Percentiles rank a stretch among this genome's conserved stretches.
Conservation (phyloP, 805 yeast genomes). For the Candida pseudoglaebosa region DNA sequence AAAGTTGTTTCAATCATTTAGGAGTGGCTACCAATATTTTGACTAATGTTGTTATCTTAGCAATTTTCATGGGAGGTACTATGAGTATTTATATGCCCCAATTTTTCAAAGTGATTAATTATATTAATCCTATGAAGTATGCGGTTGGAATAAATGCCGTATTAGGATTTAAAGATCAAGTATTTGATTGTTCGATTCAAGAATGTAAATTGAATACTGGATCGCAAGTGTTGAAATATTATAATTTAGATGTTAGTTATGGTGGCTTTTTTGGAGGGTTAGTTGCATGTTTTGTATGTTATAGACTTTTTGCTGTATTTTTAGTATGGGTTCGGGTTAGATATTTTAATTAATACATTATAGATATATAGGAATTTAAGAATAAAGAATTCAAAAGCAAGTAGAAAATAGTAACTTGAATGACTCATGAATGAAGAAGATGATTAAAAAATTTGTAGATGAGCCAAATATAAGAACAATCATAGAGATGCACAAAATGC, state of each 20-base stretch:
- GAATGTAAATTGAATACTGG: slow-evolving; percentile 29
- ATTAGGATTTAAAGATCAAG: slow-evolving; percentile 49
- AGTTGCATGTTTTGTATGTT: slow-evolving; percentile 30
- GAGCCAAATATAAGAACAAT: too few relatives aligned
- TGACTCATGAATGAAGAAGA: too few relatives aligned
- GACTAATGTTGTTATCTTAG: slow-evolving; percentile 61
- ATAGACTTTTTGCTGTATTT: slow-evolving; percentile 27
- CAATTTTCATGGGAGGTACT: slow-evolving; percentile 80
- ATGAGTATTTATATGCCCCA: slow-evolving; percentile 73
- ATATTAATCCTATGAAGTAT: slow-evolving; percentile 73
- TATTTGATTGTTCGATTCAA: slow-evolving; percentile 43
- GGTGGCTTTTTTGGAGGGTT: slow-evolving; percentile 32
- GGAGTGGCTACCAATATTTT: slow-evolving; percentile 79
- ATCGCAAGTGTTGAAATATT: slow-evolving; percentile 26
- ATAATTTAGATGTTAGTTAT: slow-evolving; percentile 23
- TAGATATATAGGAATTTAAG: neutral
- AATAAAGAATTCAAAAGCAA: neutral
- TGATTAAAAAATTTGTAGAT: too few relatives aligned
- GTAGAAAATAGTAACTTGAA: too few relatives aligned
- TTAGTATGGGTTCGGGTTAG: slow-evolving; percentile 24
- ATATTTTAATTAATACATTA: slow-evolving; percentile 14
- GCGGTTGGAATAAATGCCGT: slow-evolving; percentile 60
- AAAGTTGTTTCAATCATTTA: slow-evolving; percentile 65
- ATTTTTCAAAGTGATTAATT: slow-evolving; percentile 68
- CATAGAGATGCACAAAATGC: too few relatives aligned